Percentiles rank a stretch among this genome's conserved stretches.
These are phyloP conservation scores for Lasiosphaeria hispida DNA, from an alignment of 495 filamentous ascomycete genomes.

Conservation along the genomic window DNA sequence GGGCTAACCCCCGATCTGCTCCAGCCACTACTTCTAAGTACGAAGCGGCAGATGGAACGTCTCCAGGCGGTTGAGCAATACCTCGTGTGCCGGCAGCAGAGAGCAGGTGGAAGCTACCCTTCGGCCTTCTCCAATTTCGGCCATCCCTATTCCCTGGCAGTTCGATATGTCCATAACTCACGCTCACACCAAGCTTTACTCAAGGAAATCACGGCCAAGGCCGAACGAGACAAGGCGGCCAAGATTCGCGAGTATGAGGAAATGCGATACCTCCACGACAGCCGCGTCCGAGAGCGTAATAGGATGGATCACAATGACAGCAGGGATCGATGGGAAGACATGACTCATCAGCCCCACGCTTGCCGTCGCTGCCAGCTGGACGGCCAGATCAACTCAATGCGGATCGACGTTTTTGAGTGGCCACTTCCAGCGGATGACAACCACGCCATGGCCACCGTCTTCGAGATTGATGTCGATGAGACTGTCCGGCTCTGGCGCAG, in stretches of 20 bases:
- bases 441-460: constrained; percentile 49
- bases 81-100: constrained; percentile 30
- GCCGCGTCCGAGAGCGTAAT: not conserved
- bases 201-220: constrained; percentile 35
- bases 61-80: constrained; percentile 51
- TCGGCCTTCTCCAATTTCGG: constrained; percentile 39
- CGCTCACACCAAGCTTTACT: constrained; percentile 45
- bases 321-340: not conserved
- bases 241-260: too few species aligned
- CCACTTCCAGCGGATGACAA: constrained; percentile 47
- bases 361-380: constrained; percentile 29
- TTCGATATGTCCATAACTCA: constrained; percentile 49
- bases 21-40: constrained; percentile 49
- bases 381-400: constrained; percentile 31
- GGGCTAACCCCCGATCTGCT: constrained; percentile 46
- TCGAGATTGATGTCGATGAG: constrained; percentile 53
- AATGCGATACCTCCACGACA: too few species aligned
- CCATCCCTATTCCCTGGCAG: constrained; percentile 48
- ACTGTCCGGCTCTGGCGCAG: constrained; percentile 55
- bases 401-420: constrained; percentile 60
- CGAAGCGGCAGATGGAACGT: constrained; percentile 48
- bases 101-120: constrained; percentile 16
- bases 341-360: constrained; percentile 5
- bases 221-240: too few species aligned
- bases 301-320: not conserved